Evolutionary conservation across 73 alveolate species (phyloP), one percentile per base, ranked within the genome.

Genomic region (Paramecium sonneborni): DNA sequence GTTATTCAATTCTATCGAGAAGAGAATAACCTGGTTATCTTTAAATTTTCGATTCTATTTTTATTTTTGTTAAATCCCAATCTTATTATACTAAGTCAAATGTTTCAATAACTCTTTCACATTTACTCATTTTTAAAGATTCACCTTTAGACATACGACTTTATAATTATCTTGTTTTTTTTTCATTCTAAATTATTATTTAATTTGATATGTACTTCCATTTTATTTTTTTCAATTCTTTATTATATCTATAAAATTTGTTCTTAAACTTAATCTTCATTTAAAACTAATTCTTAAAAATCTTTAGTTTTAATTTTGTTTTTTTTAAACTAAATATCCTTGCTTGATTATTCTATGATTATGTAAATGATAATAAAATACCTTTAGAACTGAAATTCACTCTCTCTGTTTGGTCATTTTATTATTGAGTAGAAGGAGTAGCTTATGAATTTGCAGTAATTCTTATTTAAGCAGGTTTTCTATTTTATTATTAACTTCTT

Each of bases 11-110:
- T 46, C 90, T 79, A 43, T 79, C 90, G 4, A 30, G 2, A 21
- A 79, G 44, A 18, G 90, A 23, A 41, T 38, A 10, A 12, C 90
- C 90, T 79, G 90, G 90, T 30, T 11, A 24, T 44, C 72, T 39
- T 41, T 20, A 10, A 4, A 79, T 62, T 24, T 20, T 39, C 0
- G 90, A 21, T 30, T 32, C 55, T 24, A 44, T 15, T 43, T 79
- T 39, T 1, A 23, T 21, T 34, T 79, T 43, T 30, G 30, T 41
- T 12, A 23, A 21, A 7, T 79, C 69, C 90, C 90, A 79, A 24
- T 79, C 55, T 12, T 41, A 30, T 24, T 79, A 46, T 18, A 39
- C 55, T 12, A 41, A 43, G 20, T 79, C 43, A 35, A 79, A 79
- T 24, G 46, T 43, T 7, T 79, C 90, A 18, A 79, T 24, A 12